Conservation (phyloP, 2,329 filamentous ascomycete genomes). For the Colletotrichum salicis region DNA sequence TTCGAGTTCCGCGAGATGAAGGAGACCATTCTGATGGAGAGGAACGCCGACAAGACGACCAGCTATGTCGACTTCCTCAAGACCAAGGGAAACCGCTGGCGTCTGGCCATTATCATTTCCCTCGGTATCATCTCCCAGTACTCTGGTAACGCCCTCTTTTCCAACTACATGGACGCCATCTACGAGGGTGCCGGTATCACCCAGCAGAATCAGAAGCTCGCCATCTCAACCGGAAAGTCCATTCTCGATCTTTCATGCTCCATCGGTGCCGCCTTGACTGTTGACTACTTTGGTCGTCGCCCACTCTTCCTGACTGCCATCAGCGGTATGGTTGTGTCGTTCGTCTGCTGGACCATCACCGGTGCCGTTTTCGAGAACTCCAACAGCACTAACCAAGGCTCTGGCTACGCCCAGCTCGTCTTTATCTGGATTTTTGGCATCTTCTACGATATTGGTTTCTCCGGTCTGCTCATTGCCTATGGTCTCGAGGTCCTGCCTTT, state of each 20-base stretch:
- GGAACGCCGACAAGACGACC: constrained; percentile 56
- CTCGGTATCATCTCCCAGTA: constrained; percentile 76
- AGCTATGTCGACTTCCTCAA: constrained; percentile 70
- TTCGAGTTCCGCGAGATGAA: constrained; percentile 75
- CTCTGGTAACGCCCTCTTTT: constrained; percentile 74
- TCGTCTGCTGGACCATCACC: constrained; percentile 61
- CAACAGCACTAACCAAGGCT: constrained; percentile 51
- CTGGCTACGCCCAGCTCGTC: constrained; percentile 65
- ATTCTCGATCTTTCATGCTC: constrained; percentile 69
- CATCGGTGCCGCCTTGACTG: constrained; percentile 60
- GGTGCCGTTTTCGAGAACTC: constrained; percentile 64
- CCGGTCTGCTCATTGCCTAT: constrained; percentile 67
- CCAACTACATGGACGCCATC: constrained; percentile 73
- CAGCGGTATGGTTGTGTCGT: constrained; percentile 59
- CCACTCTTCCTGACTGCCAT: constrained; percentile 64
- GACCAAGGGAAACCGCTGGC: constrained; percentile 73
- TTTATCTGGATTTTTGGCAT: constrained; percentile 70
- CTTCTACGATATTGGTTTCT: constrained; percentile 70
- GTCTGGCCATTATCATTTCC: constrained; percentile 69
- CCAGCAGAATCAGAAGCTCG: constrained; percentile 65
- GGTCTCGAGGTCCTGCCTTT: constrained; percentile 69
- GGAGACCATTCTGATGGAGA: constrained; percentile 70
- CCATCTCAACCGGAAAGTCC: constrained; percentile 65
- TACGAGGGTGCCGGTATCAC: constrained; percentile 71
- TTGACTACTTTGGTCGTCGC: constrained; percentile 63